A percentile compares a stretch with the other conserved stretches of the same genome.
Conservation (phyloP, 805 yeast species). For the Yamadazyma scolyti region DNA sequence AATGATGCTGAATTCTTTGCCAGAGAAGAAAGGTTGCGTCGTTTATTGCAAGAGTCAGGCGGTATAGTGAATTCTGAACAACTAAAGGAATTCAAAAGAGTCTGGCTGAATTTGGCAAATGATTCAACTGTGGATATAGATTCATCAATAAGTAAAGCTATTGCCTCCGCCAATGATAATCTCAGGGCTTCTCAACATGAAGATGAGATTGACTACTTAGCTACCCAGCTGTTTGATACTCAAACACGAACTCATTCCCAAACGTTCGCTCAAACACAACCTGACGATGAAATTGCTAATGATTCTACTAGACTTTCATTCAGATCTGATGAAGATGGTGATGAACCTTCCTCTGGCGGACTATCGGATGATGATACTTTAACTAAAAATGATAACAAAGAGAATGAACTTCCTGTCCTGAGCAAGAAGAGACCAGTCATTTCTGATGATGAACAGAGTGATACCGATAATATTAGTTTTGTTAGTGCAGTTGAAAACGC, state of each 20-base stretch:
- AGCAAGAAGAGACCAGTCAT: constrained; percentile 3
- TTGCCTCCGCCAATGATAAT: constrained; percentile 9
- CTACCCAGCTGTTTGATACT: not conserved
- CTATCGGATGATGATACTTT: constrained; percentile 1
- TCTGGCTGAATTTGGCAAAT: constrained; percentile 18
- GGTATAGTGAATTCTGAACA: constrained; percentile 34
- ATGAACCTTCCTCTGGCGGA: too few relatives aligned
- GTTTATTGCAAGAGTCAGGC: constrained; percentile 29
- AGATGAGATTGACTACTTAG: not conserved
- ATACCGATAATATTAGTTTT: constrained; percentile 8
- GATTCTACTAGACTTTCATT: constrained; percentile 7
- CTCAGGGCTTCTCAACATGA: constrained; percentile 9
- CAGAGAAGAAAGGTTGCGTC: constrained; percentile 50
- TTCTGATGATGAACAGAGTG: constrained; percentile 13
- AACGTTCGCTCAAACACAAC: constrained; percentile 1
- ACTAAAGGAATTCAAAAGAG: constrained; percentile 27
- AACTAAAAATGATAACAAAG: constrained; percentile 6
- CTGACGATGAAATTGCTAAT: constrained; percentile 1
- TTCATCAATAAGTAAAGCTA: constrained; percentile 9
- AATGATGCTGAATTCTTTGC: constrained; percentile 49
- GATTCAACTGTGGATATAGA: constrained; percentile 6
- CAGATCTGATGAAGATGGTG: constrained; percentile 4
- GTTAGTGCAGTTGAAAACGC: constrained; percentile 13
- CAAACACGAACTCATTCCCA: constrained; percentile 1
- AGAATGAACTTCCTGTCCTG: constrained; percentile 7